Percentiles rank a stretch among this genome's conserved stretches.
phyloP scores from a whole-genome alignment of 805 yeast species.

The Saccharomycopsis guyanensis region DNA sequence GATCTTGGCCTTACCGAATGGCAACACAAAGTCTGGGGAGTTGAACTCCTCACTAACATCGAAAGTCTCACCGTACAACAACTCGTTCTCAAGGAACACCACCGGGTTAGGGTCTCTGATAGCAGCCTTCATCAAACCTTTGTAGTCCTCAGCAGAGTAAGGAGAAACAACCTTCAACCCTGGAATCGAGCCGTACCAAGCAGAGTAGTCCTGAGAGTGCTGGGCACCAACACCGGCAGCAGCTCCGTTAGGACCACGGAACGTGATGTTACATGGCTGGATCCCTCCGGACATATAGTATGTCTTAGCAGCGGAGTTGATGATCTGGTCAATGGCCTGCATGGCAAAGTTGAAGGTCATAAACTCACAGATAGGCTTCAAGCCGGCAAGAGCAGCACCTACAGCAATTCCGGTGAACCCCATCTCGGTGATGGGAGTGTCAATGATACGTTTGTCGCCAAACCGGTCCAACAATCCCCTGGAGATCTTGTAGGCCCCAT shows the following conservation, averaged over 20 bases:
- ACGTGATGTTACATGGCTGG: conserved; percentile 93
- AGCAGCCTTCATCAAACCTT: conserved; percentile 93
- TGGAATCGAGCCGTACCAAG: conserved; percentile 98
- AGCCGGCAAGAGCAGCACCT: conserved; percentile 94
- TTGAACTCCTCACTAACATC: conserved; percentile 84
- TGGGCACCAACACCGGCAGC: conserved; percentile 99
- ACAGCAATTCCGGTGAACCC: conserved; percentile 95
- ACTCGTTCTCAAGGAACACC: conserved; percentile 91
- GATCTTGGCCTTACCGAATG: conserved; percentile 92
- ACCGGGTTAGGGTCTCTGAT: conserved; percentile 99
- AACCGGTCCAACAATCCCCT: conserved; percentile 92
- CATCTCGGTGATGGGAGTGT: conserved; percentile 98
- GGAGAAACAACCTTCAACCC: conserved; percentile 97
- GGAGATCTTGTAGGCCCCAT: conserved; percentile 97
- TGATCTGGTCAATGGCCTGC: conserved; percentile 98
- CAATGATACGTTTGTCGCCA: conserved; percentile 88
- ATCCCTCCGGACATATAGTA: conserved; percentile 99
- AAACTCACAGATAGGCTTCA: conserved; percentile 95
- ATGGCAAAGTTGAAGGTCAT: conserved; percentile 98
- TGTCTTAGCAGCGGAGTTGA: conserved; percentile 98
- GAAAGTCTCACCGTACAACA: conserved; percentile 86
- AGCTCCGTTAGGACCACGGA: conserved; percentile 99
- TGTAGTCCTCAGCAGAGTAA: conserved; percentile 89
- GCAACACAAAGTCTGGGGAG: conserved; percentile 82
- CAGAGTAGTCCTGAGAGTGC: conserved; percentile 95